Conservation (phyloP, 2,329 filamentous ascomycete species). For the Colletotrichum sansevieriae region DNA sequence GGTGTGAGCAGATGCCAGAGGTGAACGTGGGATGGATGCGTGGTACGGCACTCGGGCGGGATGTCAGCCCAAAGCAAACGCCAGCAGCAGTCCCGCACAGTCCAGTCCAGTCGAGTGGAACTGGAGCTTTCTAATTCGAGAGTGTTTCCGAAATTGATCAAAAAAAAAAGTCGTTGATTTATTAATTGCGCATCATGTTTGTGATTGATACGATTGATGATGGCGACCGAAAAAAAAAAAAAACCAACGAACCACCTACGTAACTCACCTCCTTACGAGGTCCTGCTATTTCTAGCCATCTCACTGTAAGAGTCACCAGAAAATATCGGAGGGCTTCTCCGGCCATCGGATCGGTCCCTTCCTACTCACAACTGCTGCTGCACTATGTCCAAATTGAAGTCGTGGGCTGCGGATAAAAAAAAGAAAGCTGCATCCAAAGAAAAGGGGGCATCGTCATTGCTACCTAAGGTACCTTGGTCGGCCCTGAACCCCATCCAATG, state of each 20-base stretch:
- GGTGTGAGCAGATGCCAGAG: constrained; percentile 12
- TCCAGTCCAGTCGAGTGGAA: constrained; percentile 23
- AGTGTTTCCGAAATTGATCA: constrained; percentile 14
- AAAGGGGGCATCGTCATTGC: constrained; percentile 31
- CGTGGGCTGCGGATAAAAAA: constrained; percentile 11
- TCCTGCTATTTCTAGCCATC: constrained; percentile 29
- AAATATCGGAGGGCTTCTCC: constrained; percentile 13
- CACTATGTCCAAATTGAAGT: constrained; percentile 9
- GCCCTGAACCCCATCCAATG: constrained; percentile 20
- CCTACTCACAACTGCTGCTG: neutral
- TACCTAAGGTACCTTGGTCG: constrained; percentile 6
- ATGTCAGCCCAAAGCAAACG: constrained; percentile 24
- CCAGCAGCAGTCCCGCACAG: neutral
- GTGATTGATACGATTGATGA: constrained; percentile 3
- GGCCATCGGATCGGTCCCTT: constrained; percentile 30
- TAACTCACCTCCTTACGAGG: neutral
- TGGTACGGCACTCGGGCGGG: neutral
- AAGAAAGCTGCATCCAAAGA: neutral
- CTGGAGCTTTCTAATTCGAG: neutral
- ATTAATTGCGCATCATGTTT: neutral
- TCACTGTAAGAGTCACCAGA: constrained; percentile 9
- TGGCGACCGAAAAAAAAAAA: constrained; percentile 20
- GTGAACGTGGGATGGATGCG: neutral
- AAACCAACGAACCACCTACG: neutral
- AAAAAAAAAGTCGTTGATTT: neutral